Base-by-base conservation (phyloP, 768 basidiomycete species). In the Leccinellum albellum region DNA sequence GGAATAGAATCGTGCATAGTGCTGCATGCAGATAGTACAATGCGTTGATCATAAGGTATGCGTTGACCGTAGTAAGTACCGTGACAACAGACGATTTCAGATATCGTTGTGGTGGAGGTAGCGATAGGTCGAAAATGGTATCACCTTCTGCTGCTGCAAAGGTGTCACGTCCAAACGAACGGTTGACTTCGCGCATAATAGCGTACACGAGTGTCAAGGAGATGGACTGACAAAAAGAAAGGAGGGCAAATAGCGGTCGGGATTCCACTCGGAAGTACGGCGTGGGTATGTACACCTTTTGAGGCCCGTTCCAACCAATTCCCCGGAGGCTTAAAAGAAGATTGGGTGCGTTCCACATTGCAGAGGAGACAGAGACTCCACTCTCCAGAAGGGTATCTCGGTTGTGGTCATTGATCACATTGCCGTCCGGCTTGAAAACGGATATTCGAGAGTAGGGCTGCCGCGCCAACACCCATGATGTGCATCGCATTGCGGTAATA, bases 31-130 rank as follows among this genome's bases (percentile, higher is more conserved):
- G 9, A 37, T 79, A 66, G 61, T 84, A 81, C 10, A 70, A 63
- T 6, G 67, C 53, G 48, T 82, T 73, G 51, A 89, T 74, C 54
- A 75, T 64, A 35, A 71, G 49, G 66, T 82, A 81, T 51, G 85
- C 67, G 31, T 33, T 33, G 33, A 14, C 0, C 33, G 15, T 33
- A 15, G 33, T 33, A 15, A 33, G 33, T 15, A 33, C 33, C 33
- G 15, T 33, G 15, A 33, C 33, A 5, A 33, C 1, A 1, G 33
- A 74, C 1, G 85, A 80, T 45, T 76, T 78, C n/a, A 54, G 51
- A 64, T 75, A 78, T 24, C 73, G 72, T 55, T 58, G 51, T 66
- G 77, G 32, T 17, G 64, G 64, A 15, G 73, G 61, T 10, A 75
- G 59, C 45, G 69, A 68, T 5, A 71, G 55, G 54, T 74, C 73